Percentiles rank a stretch among this genome's conserved stretches.
Conservation (phyloP, 225 moss, liverwort and hornwort genomes). For the Takakia lepidozioides region DNA sequence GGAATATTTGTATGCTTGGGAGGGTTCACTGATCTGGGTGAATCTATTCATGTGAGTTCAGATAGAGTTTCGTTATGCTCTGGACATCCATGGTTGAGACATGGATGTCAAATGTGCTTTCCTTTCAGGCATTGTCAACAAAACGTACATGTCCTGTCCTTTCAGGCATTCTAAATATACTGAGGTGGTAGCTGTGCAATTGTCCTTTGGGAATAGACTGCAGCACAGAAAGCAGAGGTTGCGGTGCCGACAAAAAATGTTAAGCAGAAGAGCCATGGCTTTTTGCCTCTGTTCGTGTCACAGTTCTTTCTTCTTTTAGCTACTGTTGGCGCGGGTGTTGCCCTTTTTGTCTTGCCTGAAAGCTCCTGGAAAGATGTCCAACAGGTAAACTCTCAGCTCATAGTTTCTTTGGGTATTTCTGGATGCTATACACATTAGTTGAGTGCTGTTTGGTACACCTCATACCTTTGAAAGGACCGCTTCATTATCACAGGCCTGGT, state of each 20-base stretch:
- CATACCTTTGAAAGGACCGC: too few species aligned
- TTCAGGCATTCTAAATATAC: too few species aligned
- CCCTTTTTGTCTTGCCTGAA: constrained; percentile 54
- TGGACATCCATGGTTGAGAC: not conserved
- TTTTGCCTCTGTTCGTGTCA: constrained; percentile 74
- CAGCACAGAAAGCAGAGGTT: constrained; percentile 6
- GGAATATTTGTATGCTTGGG: not conserved
- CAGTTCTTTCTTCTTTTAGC: constrained; percentile 68
- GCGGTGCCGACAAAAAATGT: constrained; percentile 24
- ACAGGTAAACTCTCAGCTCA: constrained; percentile 41
- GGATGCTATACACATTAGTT: too few species aligned
- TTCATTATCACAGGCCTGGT: too few species aligned
- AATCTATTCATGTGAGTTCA: too few species aligned
- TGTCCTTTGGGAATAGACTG: constrained; percentile 37
- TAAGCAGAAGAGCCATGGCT: constrained; percentile 67
- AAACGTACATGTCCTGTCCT: too few species aligned
- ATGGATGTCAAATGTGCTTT: constrained; percentile 1
- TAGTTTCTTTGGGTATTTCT: too few species aligned
- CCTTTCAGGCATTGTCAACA: too few species aligned
- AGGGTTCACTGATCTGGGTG: not conserved
- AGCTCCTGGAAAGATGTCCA: constrained; percentile 56
- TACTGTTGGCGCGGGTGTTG: constrained; percentile 54
- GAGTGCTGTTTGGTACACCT: too few species aligned
- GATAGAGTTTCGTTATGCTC: too few species aligned
- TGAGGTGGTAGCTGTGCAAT: too few species aligned